These are phyloP conservation scores for Taxawa tesnikishii DNA, from an alignment of 2,329 filamentous ascomycete genomes.

Conservation along the genomic window DNA sequence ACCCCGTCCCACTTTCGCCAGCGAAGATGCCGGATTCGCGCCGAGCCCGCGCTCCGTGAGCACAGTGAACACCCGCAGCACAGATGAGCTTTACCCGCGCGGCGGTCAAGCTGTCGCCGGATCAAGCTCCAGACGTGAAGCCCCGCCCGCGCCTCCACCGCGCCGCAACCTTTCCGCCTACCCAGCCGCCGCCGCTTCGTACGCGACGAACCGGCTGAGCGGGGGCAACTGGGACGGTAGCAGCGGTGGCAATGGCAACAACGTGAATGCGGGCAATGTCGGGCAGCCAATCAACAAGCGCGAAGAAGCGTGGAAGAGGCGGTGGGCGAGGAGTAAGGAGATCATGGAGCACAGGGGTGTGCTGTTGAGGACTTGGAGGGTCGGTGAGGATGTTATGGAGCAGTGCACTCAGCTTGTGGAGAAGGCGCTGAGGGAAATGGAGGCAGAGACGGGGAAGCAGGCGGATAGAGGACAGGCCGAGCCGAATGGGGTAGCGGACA, in stretches of 20 bases:
- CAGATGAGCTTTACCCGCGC: slow-evolving; percentile 5
- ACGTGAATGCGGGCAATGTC: slow-evolving; percentile 10
- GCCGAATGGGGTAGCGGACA: too few species aligned
- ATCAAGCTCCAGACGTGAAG: slow-evolving; percentile 3
- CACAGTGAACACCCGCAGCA: slow-evolving; percentile 4
- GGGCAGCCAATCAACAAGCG: slow-evolving; percentile 46
- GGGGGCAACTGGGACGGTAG: slow-evolving; percentile 6
- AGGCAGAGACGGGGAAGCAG: too few species aligned
- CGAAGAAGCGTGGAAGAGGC: slow-evolving; percentile 57
- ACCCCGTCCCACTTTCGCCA: too few species aligned
- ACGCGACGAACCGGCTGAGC: slow-evolving; percentile 24
- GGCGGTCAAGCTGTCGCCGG: slow-evolving; percentile 1
- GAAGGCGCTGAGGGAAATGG: slow-evolving; percentile 32
- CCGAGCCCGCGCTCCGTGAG: slow-evolving; percentile 6
- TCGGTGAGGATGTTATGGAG: slow-evolving; percentile 55
- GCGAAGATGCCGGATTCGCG: neutral
- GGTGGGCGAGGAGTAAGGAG: slow-evolving; percentile 53
- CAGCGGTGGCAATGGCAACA: slow-evolving; percentile 5
- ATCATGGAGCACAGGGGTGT: slow-evolving; percentile 55
- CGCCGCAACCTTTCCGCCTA: slow-evolving; percentile 23
- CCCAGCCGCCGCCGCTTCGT: slow-evolving; percentile 22
- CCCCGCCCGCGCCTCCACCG: slow-evolving; percentile 23
- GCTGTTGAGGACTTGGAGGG: slow-evolving; percentile 59
- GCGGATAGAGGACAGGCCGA: neutral
- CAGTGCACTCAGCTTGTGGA: slow-evolving; percentile 55